Evolutionary conservation across 2,329 filamentous ascomycete species (phyloP).

Genomic region (Xylariaceae sp.): DNA sequence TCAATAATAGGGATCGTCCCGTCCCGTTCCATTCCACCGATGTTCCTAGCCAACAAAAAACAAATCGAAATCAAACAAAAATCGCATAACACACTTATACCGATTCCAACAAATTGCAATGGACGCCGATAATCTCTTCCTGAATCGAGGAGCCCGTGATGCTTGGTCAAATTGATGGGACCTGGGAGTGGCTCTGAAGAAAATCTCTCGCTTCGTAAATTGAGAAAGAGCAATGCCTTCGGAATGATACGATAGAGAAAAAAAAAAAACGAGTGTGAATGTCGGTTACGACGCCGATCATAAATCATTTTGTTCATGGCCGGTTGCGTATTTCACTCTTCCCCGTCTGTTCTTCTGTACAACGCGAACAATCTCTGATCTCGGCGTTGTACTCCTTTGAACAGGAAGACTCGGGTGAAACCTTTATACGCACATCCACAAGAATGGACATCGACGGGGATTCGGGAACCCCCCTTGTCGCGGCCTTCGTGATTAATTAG

Average conservation of each 20-base stretch:
- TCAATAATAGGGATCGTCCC: neutral
- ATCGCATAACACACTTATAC: no score
- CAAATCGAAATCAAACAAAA: no score
- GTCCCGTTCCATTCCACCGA: neutral
- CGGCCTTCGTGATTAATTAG: neutral
- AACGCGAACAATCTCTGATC: neutral
- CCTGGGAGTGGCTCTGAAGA: neutral
- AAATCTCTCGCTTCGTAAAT: neutral
- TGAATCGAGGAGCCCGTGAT: neutral
- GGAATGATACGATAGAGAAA: neutral
- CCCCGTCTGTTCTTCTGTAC: neutral
- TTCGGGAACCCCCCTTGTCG: neutral
- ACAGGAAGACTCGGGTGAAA: neutral
- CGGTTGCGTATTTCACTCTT: neutral
- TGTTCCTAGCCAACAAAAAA: no score
- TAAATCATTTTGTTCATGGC: neutral
- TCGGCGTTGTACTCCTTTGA: neutral
- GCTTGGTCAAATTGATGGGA: neutral
- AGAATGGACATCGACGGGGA: neutral
- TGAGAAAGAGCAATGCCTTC: neutral
- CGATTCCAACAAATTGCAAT: neutral
- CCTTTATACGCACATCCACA: neutral
- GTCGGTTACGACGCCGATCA: neutral
- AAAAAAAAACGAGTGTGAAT: slow-evolving; percentile 1
- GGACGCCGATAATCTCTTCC: neutral